Evolutionary conservation across 2,329 filamentous ascomycete genomes (phyloP).

Genomic region (Cercospora nicotianae): DNA sequence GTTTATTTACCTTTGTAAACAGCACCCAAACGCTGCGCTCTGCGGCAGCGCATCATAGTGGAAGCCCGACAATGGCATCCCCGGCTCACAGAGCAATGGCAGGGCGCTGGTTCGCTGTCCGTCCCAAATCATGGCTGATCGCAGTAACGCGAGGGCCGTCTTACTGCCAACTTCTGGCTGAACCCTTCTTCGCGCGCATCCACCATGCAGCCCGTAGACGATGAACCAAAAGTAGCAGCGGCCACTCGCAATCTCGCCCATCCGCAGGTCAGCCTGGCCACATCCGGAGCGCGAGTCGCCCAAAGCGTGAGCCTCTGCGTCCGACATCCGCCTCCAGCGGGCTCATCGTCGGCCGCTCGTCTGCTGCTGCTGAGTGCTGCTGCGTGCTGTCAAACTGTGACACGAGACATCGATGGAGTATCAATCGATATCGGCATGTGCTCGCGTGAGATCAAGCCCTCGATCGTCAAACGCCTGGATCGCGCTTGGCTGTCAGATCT

Average conservation of each 20-base stretch:
- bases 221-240: constrained; percentile 9
- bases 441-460: constrained; percentile 5
- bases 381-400: not conserved
- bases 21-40: constrained; percentile 8
- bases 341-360: not conserved
- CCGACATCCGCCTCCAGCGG: not conserved
- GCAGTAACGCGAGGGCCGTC: not conserved
- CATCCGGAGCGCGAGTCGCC: constrained; percentile 5
- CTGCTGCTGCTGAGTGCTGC: not conserved
- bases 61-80: not conserved
- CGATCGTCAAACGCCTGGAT: not conserved
- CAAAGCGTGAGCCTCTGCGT: not conserved
- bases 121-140: not conserved
- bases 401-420: not conserved
- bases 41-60: constrained; percentile 3
- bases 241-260: constrained; percentile 10
- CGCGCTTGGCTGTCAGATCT: not conserved
- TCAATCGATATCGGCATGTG: not conserved
- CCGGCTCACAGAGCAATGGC: not conserved
- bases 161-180: not conserved
- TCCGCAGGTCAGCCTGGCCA: constrained; percentile 2
- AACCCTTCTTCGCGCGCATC: not conserved
- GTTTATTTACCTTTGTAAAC: constrained; percentile 10
- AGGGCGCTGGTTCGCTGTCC: constrained; percentile 1
- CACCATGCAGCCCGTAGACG: constrained; percentile 4